A percentile compares a stretch with the other conserved stretches of the same genome.
Conservation (phyloP, 345 rosid species). For the Ricinus communis region DNA sequence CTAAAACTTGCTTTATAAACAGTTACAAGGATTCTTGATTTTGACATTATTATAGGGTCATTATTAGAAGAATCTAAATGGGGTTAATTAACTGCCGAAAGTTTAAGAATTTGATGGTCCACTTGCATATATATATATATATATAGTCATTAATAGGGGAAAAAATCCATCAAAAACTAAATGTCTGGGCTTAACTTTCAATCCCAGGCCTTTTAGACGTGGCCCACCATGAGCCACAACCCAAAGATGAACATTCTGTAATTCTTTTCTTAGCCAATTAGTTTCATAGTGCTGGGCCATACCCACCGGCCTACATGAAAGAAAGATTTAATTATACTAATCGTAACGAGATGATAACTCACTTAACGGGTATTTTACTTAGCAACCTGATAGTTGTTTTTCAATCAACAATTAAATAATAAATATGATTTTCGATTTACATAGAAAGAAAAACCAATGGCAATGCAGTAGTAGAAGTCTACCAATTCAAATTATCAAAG, state of each 20-base stretch:
- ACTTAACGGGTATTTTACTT: too few relatives aligned
- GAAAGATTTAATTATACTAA: too few relatives aligned
- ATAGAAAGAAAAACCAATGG: too few relatives aligned
- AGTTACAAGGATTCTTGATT: slow-evolving; percentile 9
- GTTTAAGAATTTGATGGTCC: background rate
- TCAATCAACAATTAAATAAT: too few relatives aligned
- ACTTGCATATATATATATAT: background rate
- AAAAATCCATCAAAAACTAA: background rate
- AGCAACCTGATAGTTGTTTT: too few relatives aligned
- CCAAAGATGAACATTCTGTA: slow-evolving; percentile 4
- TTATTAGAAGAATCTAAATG: slow-evolving; percentile 24
- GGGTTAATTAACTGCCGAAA: slow-evolving; percentile 6
- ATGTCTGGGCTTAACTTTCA: background rate
- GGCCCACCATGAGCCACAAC: slow-evolving; percentile 8
- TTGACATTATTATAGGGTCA: slow-evolving; percentile 23
- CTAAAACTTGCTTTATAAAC: background rate
- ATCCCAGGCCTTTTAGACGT: background rate
- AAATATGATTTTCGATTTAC: too few relatives aligned
- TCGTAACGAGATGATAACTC: too few relatives aligned
- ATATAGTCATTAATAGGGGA: background rate
- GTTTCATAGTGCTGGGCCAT: background rate
- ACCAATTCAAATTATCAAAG: too few relatives aligned
- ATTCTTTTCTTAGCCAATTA: background rate
- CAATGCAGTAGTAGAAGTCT: too few relatives aligned
- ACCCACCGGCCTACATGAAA: too few relatives aligned